These are phyloP conservation scores for Ammopiptanthus mongolicus DNA, from an alignment of 306 rosid genomes.

Conservation along the genomic window DNA sequence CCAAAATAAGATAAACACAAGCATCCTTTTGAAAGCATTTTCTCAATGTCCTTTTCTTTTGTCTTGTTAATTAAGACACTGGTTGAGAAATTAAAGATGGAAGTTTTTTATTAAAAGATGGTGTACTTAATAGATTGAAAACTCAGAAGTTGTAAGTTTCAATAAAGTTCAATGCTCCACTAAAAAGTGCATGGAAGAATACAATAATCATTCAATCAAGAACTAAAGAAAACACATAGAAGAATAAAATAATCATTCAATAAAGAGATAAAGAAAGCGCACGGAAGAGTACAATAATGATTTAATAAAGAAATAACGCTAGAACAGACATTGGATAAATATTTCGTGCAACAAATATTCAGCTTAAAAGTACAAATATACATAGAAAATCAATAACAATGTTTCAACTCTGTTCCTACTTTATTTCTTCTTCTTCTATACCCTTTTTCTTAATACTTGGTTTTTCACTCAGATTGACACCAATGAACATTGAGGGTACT, in stretches of 20 bases:
- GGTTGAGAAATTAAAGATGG: no score
- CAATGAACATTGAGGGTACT: neutral
- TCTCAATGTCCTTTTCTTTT: neutral
- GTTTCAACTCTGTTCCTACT: neutral
- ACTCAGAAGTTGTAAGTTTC: no score
- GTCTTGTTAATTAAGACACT: no score
- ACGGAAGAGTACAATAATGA: neutral
- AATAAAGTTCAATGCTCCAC: neutral
- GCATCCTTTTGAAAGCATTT: neutral
- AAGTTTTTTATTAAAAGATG: no score
- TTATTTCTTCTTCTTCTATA: neutral
- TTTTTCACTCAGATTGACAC: neutral
- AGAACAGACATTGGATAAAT: neutral
- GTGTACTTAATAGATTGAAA: no score
- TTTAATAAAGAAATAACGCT: neutral
- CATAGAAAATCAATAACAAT: neutral
- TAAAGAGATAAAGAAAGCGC: neutral
- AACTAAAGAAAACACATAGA: neutral
- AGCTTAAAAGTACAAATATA: neutral
- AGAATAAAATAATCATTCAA: neutral
- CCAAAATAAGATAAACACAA: neutral
- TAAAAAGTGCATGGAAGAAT: neutral
- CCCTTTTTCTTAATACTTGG: neutral
- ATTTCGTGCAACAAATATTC: neutral
- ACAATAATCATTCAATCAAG: neutral